Percentiles rank a stretch among this genome's conserved stretches.
Evolutionary conservation across 768 basidiomycete genomes (phyloP).

Genomic region (Holtermannia corniformis): DNA sequence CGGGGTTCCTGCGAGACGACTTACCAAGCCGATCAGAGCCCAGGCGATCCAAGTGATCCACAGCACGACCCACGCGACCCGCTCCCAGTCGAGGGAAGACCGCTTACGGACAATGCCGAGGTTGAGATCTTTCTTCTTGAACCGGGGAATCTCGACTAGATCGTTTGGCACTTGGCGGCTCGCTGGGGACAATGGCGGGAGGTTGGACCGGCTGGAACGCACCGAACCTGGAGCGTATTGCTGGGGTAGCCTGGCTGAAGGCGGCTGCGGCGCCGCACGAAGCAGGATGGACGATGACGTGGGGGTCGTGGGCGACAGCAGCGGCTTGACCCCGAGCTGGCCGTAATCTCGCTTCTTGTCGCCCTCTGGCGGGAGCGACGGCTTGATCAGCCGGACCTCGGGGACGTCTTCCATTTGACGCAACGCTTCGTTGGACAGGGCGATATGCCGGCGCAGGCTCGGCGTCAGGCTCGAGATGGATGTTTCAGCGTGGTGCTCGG

Average conservation of each 20-base stretch:
- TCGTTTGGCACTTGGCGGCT: constrained; percentile 3
- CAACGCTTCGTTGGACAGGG: no score
- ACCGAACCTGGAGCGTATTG: constrained; percentile 7
- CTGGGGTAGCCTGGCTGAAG: constrained; percentile 5
- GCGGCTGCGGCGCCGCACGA: constrained; percentile 11
- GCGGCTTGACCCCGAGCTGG: neutral
- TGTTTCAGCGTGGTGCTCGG: no score
- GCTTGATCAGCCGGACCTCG: neutral
- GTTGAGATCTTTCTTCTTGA: constrained; percentile 31
- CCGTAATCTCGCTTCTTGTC: neutral
- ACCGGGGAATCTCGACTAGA: constrained; percentile 31
- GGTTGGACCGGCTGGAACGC: neutral
- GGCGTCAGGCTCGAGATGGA: no score
- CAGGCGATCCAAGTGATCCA: constrained; percentile 16
- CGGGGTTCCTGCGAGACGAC: neutral
- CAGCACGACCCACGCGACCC: constrained; percentile 17
- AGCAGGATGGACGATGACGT: constrained; percentile 7
- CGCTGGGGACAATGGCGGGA: constrained; percentile 4
- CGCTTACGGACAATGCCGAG: constrained; percentile 18
- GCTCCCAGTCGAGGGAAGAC: constrained; percentile 3
- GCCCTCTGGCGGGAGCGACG: neutral
- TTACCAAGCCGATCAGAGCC: constrained; percentile 21
- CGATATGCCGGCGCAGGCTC: no score
- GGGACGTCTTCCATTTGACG: no score
- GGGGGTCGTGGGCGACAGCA: constrained; percentile 3